phyloP scores from a whole-genome alignment of 306 rosid genomes.

The Lathyrus sativus region DNA sequence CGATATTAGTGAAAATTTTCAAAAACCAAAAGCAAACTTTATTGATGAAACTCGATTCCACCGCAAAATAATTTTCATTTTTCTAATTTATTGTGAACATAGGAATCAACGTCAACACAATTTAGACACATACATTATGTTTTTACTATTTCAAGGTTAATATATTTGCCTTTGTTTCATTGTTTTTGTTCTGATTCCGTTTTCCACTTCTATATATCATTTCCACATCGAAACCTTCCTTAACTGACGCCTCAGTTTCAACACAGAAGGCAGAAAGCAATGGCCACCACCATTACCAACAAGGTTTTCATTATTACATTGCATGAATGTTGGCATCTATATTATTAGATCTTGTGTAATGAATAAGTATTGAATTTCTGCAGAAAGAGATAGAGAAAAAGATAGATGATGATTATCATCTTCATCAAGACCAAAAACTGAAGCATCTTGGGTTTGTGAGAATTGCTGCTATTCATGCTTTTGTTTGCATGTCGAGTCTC shows the following conservation, averaged over 20 bases:
- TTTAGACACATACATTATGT: neutral
- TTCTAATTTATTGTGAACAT: neutral
- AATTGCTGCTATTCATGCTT: slow-evolving; percentile 55
- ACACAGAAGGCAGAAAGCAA: neutral
- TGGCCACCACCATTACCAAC: slow-evolving; percentile 10
- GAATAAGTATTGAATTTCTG: neutral
- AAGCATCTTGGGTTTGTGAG: slow-evolving; percentile 69
- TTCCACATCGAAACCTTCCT: neutral
- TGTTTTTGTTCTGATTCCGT: neutral
- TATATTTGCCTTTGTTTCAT: neutral
- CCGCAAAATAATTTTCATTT: neutral
- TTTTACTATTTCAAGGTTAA: neutral
- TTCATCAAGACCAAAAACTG: slow-evolving; percentile 37
- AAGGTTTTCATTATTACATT: neutral
- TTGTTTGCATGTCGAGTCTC: slow-evolving; percentile 56
- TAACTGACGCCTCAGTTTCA: neutral
- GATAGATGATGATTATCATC: neutral
- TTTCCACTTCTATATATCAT: neutral
- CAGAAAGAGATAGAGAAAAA: slow-evolving; percentile 48
- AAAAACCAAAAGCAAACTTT: too few species aligned
- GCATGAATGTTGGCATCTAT: neutral
- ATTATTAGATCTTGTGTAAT: neutral
- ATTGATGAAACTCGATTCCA: neutral
- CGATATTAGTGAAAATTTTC: too few species aligned
- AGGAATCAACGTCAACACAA: slow-evolving; percentile 1